Evolutionary conservation across 2,329 filamentous ascomycete genomes (phyloP), one percentile per base, ranked within the genome.

Genomic region (Sclerotinia spermophila): DNA sequence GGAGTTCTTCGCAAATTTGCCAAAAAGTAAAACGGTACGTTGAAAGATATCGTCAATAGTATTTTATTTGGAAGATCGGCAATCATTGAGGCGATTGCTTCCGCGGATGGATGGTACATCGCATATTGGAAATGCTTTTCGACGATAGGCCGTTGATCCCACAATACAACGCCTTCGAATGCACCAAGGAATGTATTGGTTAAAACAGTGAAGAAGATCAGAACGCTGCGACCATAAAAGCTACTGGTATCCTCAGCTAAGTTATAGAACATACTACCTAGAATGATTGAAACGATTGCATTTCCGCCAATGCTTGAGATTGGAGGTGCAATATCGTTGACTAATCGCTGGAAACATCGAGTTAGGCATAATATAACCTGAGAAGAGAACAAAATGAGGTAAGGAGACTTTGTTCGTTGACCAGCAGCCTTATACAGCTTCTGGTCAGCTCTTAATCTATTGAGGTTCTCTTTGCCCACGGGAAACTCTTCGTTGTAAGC

Each of bases 291-390:
- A 82, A 90, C 86, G 71, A 86, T 78, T 6, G 78, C 73, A 48
- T 76, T 73, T 1, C 64, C 75, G 55, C 73, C 68, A 8, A 76
- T 24, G 71, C 72, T 11, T 69, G 55, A 19, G 68, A 59, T 17
- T 19, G 51, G 33, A 58, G 61, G 56, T 7, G 35, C 27, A 17
- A 69, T 70, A 44, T 71, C 91, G 90, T 71, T 84, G 85, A 27
- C 97, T 83, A 71, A 93, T 45, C 72, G 88, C 77, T 88, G 87
- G 82, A 90, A 95, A 15, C 92, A 93, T 77, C 94, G 90, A 84
- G 88, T 89, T 65, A 96, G 83, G 79, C 93, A 97, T 24, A 97
- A 87, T 71, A 85, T 79, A 73, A 97, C 81, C 80, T 97, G 94
- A 80, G 83, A 1, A 92, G 96, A 80, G 90, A 97, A 0, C 94